Evolutionary conservation across 371 early-diverging fungal genomes (phyloP).

Genomic region (Rhizopus arrhizus): DNA sequence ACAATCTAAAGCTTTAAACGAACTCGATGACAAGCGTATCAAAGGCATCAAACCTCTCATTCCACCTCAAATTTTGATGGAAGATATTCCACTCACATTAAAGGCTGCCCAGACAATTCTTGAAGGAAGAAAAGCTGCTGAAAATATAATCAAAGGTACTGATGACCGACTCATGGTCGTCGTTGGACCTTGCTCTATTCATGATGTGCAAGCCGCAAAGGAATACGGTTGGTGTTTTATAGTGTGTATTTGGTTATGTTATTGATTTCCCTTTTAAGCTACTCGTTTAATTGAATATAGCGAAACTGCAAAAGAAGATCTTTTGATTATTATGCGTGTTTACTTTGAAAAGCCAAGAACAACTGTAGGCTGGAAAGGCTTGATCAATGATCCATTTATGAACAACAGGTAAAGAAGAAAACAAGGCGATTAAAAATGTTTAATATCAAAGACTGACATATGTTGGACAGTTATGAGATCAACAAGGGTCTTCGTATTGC

Average conservation of each 20-base stretch:
- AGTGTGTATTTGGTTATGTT: background rate
- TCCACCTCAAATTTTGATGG: constrained; percentile 93
- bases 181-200: constrained; percentile 91
- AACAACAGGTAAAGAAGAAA: constrained; percentile 50
- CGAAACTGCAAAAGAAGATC: constrained; percentile 62
- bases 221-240: constrained; percentile 70
- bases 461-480: constrained; percentile 71
- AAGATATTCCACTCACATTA: constrained; percentile 77
- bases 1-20: constrained; percentile 71
- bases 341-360: constrained; percentile 96
- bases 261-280: constrained; percentile 26
- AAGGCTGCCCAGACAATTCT: constrained; percentile 55
- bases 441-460: background rate
- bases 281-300: constrained; percentile 59
- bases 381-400: constrained; percentile 77
- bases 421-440: background rate
- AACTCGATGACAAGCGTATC: constrained; percentile 92
- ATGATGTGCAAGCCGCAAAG: constrained; percentile 82
- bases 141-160: constrained; percentile 71
- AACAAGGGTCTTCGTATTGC: constrained; percentile 89
- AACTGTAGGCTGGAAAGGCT: constrained; percentile 94
- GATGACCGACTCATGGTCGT: constrained; percentile 83
- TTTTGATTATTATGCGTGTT: constrained; percentile 87
- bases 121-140: constrained; percentile 56
- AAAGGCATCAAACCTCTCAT: constrained; percentile 87